These are phyloP conservation scores for Clavispora phyllophila DNA, from an alignment of 805 yeast genomes.

Conservation along the genomic window DNA sequence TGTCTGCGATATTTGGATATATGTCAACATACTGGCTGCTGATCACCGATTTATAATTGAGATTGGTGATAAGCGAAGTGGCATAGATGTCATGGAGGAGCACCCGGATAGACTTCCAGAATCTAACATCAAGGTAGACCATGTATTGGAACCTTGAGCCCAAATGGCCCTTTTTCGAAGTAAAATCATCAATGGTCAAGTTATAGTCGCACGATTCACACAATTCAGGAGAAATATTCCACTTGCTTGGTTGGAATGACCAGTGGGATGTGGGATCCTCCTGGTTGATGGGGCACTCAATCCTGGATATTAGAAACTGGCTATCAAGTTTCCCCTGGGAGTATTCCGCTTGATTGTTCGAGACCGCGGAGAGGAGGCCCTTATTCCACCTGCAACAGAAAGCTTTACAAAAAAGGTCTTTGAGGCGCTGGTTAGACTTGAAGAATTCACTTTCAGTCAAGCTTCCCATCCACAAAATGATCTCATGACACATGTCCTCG, in stretches of 20 bases:
- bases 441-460: conserved; percentile 51
- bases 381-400: conserved; percentile 58
- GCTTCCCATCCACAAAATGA: conserved; percentile 60
- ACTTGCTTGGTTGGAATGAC: conserved; percentile 34
- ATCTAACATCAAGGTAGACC: conserved; percentile 61
- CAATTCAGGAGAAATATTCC: conserved; percentile 43
- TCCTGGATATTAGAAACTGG: conserved; percentile 34
- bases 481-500: conserved; percentile 76
- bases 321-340: conserved; percentile 30
- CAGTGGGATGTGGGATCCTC: conserved; percentile 26
- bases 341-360: conserved; percentile 13
- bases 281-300: conserved; percentile 10
- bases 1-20: conserved; percentile 69
- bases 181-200: conserved; percentile 23
- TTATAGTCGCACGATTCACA: conserved; percentile 47
- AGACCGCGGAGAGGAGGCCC: conserved; percentile 33
- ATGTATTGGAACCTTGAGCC: conserved; percentile 59
- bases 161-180: conserved; percentile 21
- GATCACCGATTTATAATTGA: conserved; percentile 50
- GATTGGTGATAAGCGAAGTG: conserved; percentile 57
- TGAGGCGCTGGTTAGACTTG: conserved; percentile 42
- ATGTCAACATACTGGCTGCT: conserved; percentile 80
- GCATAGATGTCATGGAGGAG: conserved; percentile 61
- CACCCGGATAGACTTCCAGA: conserved; percentile 61
- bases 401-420: conserved; percentile 51